phyloP scores from a whole-genome alignment of 2,329 filamentous ascomycete species.

The Talaromyces sp. region DNA sequence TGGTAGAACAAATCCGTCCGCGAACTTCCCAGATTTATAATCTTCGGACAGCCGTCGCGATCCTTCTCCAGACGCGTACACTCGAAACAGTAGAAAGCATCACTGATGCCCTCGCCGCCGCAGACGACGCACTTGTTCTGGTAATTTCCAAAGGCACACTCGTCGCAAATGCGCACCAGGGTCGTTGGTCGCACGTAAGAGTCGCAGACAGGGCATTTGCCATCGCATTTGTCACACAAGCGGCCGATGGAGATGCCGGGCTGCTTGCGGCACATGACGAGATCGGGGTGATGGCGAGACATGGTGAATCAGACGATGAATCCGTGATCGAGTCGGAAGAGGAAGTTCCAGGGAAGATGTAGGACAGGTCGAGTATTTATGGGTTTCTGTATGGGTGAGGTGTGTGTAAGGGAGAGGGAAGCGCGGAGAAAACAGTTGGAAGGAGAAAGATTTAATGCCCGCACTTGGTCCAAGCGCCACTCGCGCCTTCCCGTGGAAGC shows the following conservation, averaged over 20 bases:
- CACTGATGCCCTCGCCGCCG: slow-evolving; percentile 94
- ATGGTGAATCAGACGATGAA: slow-evolving; percentile 43
- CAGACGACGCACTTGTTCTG: slow-evolving; percentile 99
- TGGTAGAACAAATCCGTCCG: slow-evolving; percentile 84
- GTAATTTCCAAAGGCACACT: slow-evolving; percentile 99
- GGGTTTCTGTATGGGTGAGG: background rate
- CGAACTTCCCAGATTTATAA: slow-evolving; percentile 94
- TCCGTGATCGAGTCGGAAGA: background rate
- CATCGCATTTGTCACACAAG: slow-evolving; percentile 99
- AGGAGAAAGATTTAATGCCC: background rate
- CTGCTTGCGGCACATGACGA: slow-evolving; percentile 99
- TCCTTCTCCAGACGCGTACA: slow-evolving; percentile 97
- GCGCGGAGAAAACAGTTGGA: background rate
- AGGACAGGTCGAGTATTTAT: background rate
- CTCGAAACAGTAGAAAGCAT: slow-evolving; percentile 99
- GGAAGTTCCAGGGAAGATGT: background rate
- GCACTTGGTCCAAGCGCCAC: slow-evolving; percentile 9
- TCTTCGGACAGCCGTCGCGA: slow-evolving; percentile 95
- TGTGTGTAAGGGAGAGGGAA: background rate
- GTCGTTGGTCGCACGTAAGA: slow-evolving; percentile 97
- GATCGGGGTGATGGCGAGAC: slow-evolving; percentile 95
- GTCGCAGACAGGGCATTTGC: slow-evolving; percentile 98
- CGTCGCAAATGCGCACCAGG: slow-evolving; percentile 96
- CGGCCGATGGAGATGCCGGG: slow-evolving; percentile 95
- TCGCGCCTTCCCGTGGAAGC: background rate